Percentiles rank a stretch among this genome's conserved stretches.
These are phyloP conservation scores for Gremmenia infestans DNA, from an alignment of 2,329 filamentous ascomycete species.

Conservation along the genomic window DNA sequence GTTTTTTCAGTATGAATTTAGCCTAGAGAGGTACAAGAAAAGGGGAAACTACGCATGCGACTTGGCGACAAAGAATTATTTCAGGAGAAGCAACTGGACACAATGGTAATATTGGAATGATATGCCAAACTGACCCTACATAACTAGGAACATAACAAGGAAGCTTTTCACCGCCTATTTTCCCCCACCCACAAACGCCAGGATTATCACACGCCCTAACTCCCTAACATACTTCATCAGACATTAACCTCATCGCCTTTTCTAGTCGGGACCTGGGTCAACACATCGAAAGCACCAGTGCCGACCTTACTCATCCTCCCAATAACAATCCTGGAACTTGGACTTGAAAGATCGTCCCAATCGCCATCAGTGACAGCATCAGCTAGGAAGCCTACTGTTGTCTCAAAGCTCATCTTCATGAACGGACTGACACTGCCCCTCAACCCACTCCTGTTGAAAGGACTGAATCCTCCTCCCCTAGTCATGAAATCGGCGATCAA, in stretches of 20 bases:
- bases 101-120: too few relatives aligned
- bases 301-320: constrained; percentile 78
- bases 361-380: constrained; percentile 89
- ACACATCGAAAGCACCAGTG: constrained; percentile 87
- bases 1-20: too few relatives aligned
- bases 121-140: too few relatives aligned
- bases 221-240: not conserved
- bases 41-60: too few relatives aligned
- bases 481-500: constrained; percentile 98
- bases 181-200: not conserved
- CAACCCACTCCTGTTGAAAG: constrained; percentile 89
- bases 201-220: not conserved
- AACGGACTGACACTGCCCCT: constrained; percentile 83
- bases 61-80: too few relatives aligned
- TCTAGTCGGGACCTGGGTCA: constrained; percentile 49
- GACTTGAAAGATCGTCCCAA: constrained; percentile 80
- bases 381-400: constrained; percentile 86
- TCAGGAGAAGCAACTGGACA: too few relatives aligned
- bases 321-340: constrained; percentile 83
- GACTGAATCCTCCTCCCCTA: constrained; percentile 79
- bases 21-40: too few relatives aligned
- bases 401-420: constrained; percentile 99
- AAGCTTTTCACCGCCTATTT: too few relatives aligned
- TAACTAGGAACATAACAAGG: too few relatives aligned
- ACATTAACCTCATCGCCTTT: constrained; percentile 7